Evolutionary conservation across 1,139 yeast genomes (phyloP).

Genomic region (Suhomyces chickasaworum): DNA sequence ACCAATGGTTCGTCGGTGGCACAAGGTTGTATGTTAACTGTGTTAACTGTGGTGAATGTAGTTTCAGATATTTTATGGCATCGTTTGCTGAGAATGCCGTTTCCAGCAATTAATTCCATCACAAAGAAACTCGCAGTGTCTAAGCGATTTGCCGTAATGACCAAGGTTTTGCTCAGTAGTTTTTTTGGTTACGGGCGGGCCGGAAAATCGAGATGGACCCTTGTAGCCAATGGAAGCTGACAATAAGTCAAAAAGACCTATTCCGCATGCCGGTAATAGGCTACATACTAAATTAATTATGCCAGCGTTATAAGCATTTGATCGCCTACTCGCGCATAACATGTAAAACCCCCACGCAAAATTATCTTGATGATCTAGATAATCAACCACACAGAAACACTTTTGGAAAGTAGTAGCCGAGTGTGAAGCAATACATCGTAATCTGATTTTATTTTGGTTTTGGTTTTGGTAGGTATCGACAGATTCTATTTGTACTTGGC

Average conservation of each 20-base stretch:
- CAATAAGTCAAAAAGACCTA: not conserved
- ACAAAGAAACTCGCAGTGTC: not conserved
- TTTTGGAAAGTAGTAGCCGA: too few relatives aligned
- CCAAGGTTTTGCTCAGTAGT: too few relatives aligned
- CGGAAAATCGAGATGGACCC: not conserved
- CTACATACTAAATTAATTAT: not conserved
- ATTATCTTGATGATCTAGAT: constrained; percentile 16
- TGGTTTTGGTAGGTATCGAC: too few relatives aligned
- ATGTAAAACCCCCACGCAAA: not conserved
- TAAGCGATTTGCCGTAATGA: too few relatives aligned
- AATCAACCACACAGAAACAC: not conserved
- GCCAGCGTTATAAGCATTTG: not conserved
- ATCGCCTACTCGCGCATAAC: not conserved
- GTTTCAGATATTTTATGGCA: not conserved
- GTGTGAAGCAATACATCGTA: too few relatives aligned
- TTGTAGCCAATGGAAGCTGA: not conserved
- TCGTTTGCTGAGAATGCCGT: not conserved
- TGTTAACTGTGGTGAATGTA: not conserved
- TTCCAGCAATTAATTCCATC: not conserved
- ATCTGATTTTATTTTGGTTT: too few relatives aligned
- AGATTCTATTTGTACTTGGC: too few relatives aligned
- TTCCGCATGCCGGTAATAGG: constrained; percentile 1
- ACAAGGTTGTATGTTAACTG: too few relatives aligned
- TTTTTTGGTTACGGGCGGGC: not conserved
- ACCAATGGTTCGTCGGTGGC: too few relatives aligned